phyloP scores from a whole-genome alignment of 345 rosid genomes.

The Heritiera fomes region DNA sequence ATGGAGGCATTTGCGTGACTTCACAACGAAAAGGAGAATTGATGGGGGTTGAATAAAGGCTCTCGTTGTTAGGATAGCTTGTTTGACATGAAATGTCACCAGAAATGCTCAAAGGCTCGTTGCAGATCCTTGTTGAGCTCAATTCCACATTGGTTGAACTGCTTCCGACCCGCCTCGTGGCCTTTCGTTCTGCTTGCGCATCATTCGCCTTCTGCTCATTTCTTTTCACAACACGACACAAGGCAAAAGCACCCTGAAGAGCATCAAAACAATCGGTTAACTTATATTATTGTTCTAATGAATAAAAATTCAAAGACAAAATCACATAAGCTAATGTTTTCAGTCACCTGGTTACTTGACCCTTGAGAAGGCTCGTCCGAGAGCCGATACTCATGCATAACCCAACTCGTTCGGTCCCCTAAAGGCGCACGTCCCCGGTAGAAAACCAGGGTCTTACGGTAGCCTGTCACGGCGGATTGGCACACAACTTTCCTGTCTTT shows the following conservation, averaged over 20 bases:
- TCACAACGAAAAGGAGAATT: constrained; percentile 45
- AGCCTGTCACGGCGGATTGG: constrained; percentile 50
- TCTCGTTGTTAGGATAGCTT: constrained; percentile 38
- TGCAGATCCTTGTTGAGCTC: constrained; percentile 34
- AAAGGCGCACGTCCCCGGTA: constrained; percentile 75
- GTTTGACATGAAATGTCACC: constrained; percentile 42
- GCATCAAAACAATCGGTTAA: neutral
- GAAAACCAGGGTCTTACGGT: constrained; percentile 82
- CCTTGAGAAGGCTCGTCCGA: constrained; percentile 55
- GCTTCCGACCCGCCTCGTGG: constrained; percentile 31
- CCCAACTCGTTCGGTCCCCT: constrained; percentile 76
- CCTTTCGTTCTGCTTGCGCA: constrained; percentile 32
- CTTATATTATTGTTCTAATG: neutral
- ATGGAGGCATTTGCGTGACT: constrained; percentile 32
- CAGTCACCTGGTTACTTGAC: constrained; percentile 52
- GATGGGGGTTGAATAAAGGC: constrained; percentile 45
- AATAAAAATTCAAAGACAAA: neutral
- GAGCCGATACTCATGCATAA: constrained; percentile 88
- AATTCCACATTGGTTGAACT: constrained; percentile 42
- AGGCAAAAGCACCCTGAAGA: constrained; percentile 69
- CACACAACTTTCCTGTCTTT: constrained; percentile 74
- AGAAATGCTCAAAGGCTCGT: constrained; percentile 42
- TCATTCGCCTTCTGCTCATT: constrained; percentile 55
- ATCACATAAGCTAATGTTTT: neutral
- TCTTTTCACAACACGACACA: constrained; percentile 75